phyloP scores from a whole-genome alignment of 139 green algal genomes.

The Coelastrella sp. region DNA sequence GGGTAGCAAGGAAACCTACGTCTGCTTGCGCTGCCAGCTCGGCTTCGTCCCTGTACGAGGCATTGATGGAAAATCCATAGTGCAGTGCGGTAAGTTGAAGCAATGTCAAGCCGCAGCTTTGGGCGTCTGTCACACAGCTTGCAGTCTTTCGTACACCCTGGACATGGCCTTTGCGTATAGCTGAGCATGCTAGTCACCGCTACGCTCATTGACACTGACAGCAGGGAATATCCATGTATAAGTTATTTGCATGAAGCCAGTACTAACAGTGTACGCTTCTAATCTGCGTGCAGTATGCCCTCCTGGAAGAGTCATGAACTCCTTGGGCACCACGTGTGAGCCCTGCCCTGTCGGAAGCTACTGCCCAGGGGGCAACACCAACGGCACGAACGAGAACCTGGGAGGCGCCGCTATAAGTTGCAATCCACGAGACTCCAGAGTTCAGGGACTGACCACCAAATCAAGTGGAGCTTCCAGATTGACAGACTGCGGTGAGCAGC shows the following conservation, averaged over 20 bases:
- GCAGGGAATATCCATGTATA: neutral
- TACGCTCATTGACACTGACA: neutral
- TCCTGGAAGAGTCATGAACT: neutral
- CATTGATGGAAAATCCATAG: neutral
- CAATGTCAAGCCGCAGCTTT: no score
- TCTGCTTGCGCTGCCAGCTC: conserved; percentile 11
- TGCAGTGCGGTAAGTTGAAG: conserved; percentile 6
- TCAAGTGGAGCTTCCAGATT: neutral
- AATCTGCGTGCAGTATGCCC: neutral
- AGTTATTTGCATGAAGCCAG: no score
- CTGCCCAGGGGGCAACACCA: neutral
- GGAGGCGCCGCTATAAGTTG: neutral
- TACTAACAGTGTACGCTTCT: no score
- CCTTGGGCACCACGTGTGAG: neutral
- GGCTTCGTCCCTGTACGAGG: neutral
- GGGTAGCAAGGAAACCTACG: neutral
- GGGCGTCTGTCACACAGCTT: no score
- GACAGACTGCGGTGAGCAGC: neutral
- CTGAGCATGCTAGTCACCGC: neutral
- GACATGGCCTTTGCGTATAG: no score
- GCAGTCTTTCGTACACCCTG: no score
- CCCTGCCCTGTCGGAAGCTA: neutral
- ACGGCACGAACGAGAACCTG: neutral
- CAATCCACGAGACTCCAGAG: no score
- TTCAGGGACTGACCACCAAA: neutral